Percentiles rank a stretch among this genome's conserved stretches.
Evolutionary conservation across 768 basidiomycete genomes (phyloP).

Genomic region (Leucocoprinus leucothites): DNA sequence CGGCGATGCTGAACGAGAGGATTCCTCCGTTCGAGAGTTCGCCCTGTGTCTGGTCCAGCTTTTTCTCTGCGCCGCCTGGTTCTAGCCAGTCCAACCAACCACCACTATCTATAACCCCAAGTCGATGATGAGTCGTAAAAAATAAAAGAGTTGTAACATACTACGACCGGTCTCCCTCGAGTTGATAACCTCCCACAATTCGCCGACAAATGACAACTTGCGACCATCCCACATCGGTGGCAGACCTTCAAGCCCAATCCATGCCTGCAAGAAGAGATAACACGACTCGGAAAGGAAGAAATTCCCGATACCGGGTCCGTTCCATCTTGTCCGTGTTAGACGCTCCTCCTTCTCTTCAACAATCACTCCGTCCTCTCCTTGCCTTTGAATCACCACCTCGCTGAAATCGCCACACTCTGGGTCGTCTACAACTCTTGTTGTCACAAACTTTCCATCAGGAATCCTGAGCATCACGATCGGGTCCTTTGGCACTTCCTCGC

Average conservation of each 20-base stretch:
- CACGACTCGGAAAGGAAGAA: constrained; percentile 3
- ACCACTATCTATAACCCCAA: neutral
- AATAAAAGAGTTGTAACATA: neutral
- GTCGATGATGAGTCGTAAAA: no score
- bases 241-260: constrained; percentile 3
- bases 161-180: constrained; percentile 11
- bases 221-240: constrained; percentile 1
- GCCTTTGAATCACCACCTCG: neutral
- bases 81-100: constrained; percentile 3
- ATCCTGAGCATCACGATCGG: neutral
- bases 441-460: constrained; percentile 1
- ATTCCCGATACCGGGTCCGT: neutral
- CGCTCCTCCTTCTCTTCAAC: neutral
- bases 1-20: neutral
- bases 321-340: neutral
- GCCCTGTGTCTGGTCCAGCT: constrained; percentile 10
- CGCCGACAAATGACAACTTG: constrained; percentile 11
- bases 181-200: constrained; percentile 13
- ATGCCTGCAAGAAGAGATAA: neutral
- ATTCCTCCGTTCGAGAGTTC: neutral
- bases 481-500: neutral
- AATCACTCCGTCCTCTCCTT: neutral
- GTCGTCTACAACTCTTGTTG: neutral
- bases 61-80: constrained; percentile 9
- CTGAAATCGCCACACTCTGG: neutral